phyloP scores from a whole-genome alignment of 2,329 filamentous ascomycete genomes.

The Plectosphaerella sp. region DNA sequence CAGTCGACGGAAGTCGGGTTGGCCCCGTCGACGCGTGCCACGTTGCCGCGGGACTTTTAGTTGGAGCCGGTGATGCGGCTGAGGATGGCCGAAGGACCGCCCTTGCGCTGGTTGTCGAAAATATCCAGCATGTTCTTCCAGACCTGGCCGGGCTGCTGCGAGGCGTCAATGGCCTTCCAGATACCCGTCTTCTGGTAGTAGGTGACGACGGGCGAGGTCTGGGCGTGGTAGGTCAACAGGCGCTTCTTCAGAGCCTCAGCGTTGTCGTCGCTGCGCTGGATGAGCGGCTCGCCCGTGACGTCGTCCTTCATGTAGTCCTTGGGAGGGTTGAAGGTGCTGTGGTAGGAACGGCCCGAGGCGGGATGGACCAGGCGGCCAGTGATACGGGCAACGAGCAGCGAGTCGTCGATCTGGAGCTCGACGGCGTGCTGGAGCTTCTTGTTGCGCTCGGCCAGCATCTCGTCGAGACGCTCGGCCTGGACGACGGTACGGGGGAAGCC shows the following conservation, averaged over 20 bases:
- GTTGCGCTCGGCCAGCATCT: slow-evolving; percentile 75
- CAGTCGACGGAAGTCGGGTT: background rate
- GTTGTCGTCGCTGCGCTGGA: slow-evolving; percentile 97
- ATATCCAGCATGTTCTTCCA: slow-evolving; percentile 90
- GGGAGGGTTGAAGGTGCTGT: slow-evolving; percentile 98
- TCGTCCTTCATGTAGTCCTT: slow-evolving; percentile 94
- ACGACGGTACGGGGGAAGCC: slow-evolving; percentile 96
- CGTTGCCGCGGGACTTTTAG: background rate
- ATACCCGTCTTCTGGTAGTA: slow-evolving; percentile 99
- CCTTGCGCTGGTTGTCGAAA: slow-evolving; percentile 48
- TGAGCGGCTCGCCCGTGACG: slow-evolving; percentile 90
- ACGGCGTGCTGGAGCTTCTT: slow-evolving; percentile 91
- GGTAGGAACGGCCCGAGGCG: slow-evolving; percentile 92
- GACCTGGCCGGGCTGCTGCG: slow-evolving; percentile 90
- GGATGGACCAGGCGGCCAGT: slow-evolving; percentile 95
- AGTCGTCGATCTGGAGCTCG: slow-evolving; percentile 95
- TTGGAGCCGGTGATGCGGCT: slow-evolving; percentile 1
- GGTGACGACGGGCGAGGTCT: slow-evolving; percentile 86
- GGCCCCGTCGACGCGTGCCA: background rate
- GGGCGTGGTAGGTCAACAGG: slow-evolving; percentile 84
- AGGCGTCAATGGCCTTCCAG: slow-evolving; percentile 93
- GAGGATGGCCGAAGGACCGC: slow-evolving; percentile 26
- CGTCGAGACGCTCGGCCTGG: slow-evolving; percentile 90
- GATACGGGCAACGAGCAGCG: slow-evolving; percentile 89
- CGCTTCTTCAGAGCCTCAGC: slow-evolving; percentile 94